A percentile compares a stretch with the other conserved stretches of the same genome.
Evolutionary conservation across 2,329 filamentous ascomycete species (phyloP).

Genomic region (Plenodomus biglobosus): DNA sequence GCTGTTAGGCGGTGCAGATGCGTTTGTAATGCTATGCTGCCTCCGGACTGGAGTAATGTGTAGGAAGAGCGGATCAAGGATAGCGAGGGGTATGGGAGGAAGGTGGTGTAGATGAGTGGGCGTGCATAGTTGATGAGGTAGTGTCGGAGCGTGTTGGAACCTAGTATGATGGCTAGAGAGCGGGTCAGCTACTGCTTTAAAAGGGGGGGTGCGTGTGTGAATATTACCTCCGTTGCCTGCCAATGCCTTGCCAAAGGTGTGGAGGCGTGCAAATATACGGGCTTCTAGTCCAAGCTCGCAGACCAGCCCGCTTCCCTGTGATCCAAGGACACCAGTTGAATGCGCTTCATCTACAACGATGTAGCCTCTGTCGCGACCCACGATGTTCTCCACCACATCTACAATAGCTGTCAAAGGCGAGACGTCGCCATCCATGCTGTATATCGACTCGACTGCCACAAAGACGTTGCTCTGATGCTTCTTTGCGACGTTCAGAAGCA

Average conservation of each 20-base stretch:
- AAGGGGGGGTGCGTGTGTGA: too few relatives aligned
- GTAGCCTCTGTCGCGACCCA: conserved; percentile 62
- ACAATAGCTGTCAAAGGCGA: conserved; percentile 65
- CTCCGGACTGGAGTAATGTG: conserved; percentile 22
- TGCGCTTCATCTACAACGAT: conserved; percentile 71
- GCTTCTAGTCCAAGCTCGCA: conserved; percentile 54
- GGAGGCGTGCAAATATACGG: conserved; percentile 59
- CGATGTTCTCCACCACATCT: conserved; percentile 55
- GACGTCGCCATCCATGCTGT: conserved; percentile 83
- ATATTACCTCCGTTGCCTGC: conserved; percentile 71
- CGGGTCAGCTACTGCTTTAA: conserved; percentile 13
- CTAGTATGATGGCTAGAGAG: conserved; percentile 34
- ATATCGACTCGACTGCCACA: conserved; percentile 47
- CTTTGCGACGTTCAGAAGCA: conserved; percentile 44
- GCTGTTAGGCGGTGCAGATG: conserved; percentile 29
- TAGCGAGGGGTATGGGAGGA: conserved; percentile 47
- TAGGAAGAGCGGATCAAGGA: conserved; percentile 45
- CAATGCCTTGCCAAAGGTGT: conserved; percentile 70
- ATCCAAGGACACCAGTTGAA: conserved; percentile 62
- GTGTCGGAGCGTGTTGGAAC: conserved; percentile 30
- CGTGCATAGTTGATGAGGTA: conserved; percentile 45
- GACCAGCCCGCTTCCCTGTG: conserved; percentile 60
- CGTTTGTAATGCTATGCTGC: conserved; percentile 23
- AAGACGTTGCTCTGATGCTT: conserved; percentile 38
- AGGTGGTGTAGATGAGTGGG: conserved; percentile 48